Conservation (phyloP, 805 yeast genomes). For the Maudiozyma serrabonitensis region DNA sequence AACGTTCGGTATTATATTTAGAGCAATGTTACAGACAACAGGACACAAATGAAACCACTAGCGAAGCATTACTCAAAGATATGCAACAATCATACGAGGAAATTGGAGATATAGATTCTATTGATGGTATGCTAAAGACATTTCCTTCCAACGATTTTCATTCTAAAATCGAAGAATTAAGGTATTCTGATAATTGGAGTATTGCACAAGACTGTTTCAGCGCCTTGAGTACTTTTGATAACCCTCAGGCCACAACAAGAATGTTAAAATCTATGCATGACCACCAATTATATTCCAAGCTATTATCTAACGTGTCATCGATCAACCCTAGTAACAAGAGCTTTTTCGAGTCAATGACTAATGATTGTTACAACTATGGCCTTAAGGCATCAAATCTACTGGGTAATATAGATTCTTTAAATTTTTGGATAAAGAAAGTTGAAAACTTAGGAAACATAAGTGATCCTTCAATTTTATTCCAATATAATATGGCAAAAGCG, state of each 20-base stretch:
- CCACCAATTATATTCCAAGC: slow-evolving; percentile 65
- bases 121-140: slow-evolving; percentile 73
- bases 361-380: slow-evolving; percentile 58
- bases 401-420: slow-evolving; percentile 43
- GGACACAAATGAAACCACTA: slow-evolving; percentile 5
- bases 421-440: slow-evolving; percentile 49
- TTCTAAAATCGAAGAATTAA: slow-evolving; percentile 73
- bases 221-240: slow-evolving; percentile 40
- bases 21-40: slow-evolving; percentile 59
- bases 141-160: slow-evolving; percentile 59
- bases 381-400: slow-evolving; percentile 64
- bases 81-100: slow-evolving; percentile 78
- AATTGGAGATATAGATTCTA: slow-evolving; percentile 80
- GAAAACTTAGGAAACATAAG: slow-evolving; percentile 35
- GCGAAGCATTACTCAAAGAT: slow-evolving; percentile 29
- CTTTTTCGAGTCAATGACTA: slow-evolving; percentile 21
- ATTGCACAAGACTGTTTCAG: slow-evolving; percentile 80
- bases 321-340: slow-evolving; percentile 34
- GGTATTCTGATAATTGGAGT: slow-evolving; percentile 78
- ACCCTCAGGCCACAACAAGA: slow-evolving; percentile 38
- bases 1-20: slow-evolving; percentile 74
- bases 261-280: slow-evolving; percentile 62
- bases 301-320: slow-evolving; percentile 40
- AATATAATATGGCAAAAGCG: slow-evolving; percentile 58
- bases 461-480: slow-evolving; percentile 46